Conservation (phyloP, 192 early-diverging fungal genomes). For the Spinellus fusiger region DNA sequence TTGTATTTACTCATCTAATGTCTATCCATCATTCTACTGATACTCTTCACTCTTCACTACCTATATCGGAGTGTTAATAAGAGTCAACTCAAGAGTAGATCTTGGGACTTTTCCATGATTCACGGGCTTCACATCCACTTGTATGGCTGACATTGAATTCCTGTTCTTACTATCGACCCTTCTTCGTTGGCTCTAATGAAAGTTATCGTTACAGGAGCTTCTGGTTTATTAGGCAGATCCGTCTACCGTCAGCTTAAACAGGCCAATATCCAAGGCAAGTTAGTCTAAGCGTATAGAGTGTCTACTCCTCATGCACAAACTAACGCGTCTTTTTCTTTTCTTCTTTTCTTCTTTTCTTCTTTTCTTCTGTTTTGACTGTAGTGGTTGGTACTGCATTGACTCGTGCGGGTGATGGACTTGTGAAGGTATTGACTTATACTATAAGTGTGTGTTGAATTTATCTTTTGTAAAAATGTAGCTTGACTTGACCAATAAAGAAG, state of each 20-base stretch:
- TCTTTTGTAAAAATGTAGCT: constrained; percentile 34
- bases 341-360: neutral
- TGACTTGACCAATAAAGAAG: constrained; percentile 55
- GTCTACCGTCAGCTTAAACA: constrained; percentile 51
- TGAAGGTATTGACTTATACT: constrained; percentile 31
- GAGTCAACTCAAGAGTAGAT: too few species aligned
- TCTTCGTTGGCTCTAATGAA: too few species aligned
- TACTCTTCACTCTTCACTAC: too few species aligned
- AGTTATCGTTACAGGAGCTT: constrained; percentile 76
- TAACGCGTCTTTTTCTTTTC: neutral
- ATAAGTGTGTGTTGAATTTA: neutral
- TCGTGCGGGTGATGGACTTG: constrained; percentile 46
- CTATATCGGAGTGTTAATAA: too few species aligned
- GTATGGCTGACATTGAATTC: too few species aligned
- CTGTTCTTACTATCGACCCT: too few species aligned
- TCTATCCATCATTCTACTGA: too few species aligned
- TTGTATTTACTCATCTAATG: too few species aligned
- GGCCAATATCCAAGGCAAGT: constrained; percentile 45
- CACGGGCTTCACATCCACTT: too few species aligned
- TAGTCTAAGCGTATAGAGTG: neutral
- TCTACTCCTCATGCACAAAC: neutral
- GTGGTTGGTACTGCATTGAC: constrained; percentile 72
- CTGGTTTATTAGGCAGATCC: constrained; percentile 77
- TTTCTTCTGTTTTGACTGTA: neutral
- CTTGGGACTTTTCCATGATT: too few species aligned